These are phyloP conservation scores for Termitomyces sp. DNA, from an alignment of 768 basidiomycete species.

Conservation along the genomic window DNA sequence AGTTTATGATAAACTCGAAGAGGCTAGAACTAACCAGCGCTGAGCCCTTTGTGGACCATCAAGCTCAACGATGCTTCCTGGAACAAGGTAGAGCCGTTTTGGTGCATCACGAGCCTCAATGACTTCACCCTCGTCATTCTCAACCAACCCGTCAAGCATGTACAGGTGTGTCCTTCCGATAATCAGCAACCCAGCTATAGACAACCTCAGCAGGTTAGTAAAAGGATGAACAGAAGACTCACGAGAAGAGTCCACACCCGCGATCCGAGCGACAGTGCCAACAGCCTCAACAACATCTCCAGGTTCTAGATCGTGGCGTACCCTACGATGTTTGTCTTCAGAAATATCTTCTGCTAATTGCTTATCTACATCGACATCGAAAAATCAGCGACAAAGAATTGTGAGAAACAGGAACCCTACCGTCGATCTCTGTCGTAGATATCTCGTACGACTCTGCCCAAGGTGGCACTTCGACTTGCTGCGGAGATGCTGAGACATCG, in stretches of 20 bases:
- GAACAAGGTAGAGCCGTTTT: slow-evolving; percentile 72
- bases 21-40: slow-evolving; percentile 54
- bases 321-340: slow-evolving; percentile 84
- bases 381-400: background rate
- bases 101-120: slow-evolving; percentile 87
- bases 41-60: slow-evolving; percentile 77
- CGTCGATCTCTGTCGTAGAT: slow-evolving; percentile 55
- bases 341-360: slow-evolving; percentile 70
- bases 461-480: slow-evolving; percentile 59
- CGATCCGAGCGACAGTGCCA: slow-evolving; percentile 80
- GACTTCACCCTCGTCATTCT: slow-evolving; percentile 82
- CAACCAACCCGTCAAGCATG: slow-evolving; percentile 85
- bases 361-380: slow-evolving; percentile 30
- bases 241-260: slow-evolving; percentile 92
- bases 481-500: slow-evolving; percentile 38
- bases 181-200: slow-evolving; percentile 78
- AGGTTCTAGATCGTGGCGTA: slow-evolving; percentile 82
- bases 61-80: slow-evolving; percentile 78
- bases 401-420: slow-evolving; percentile 23
- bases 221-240: slow-evolving; percentile 21
- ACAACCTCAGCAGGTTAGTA: background rate
- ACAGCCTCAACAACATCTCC: slow-evolving; percentile 88
- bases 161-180: slow-evolving; percentile 83
- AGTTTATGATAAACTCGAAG: background rate
- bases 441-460: slow-evolving; percentile 74